Percentiles rank a stretch among this genome's conserved stretches.
phyloP scores from a whole-genome alignment of 1,284 basidiomycete genomes.

The Salmacisia buchloeana region DNA sequence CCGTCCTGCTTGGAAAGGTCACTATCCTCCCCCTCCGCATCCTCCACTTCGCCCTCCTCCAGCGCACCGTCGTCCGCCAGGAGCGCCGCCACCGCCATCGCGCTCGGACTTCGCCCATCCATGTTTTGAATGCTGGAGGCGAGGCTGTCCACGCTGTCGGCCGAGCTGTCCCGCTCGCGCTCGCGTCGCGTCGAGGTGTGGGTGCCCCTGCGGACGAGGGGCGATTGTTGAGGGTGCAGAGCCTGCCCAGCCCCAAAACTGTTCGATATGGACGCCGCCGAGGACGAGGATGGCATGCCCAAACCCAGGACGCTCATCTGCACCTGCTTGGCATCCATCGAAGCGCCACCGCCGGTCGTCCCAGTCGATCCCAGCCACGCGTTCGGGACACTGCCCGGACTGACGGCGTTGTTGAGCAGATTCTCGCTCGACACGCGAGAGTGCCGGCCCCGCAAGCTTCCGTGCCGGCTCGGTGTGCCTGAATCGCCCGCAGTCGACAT shows the following conservation, averaged over 20 bases:
- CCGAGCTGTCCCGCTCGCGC: constrained; percentile 21
- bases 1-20: neutral
- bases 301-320: neutral
- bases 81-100: neutral
- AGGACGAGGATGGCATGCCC: neutral
- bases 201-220: neutral
- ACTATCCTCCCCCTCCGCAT: neutral
- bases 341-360: no score
- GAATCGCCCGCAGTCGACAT: neutral
- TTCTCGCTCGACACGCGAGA: neutral
- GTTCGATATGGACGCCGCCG: neutral
- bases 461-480: neutral
- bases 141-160: constrained; percentile 32
- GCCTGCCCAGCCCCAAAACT: no score
- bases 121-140: constrained; percentile 38
- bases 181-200: neutral
- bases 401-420: no score
- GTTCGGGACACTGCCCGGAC: no score
- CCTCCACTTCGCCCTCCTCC: neutral
- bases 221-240: no score
- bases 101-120: constrained; percentile 19
- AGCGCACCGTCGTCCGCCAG: constrained; percentile 1
- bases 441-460: neutral
- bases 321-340: neutral
- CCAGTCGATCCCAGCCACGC: no score